These are phyloP conservation scores for Penicillium sp. DNA, from an alignment of 2,329 filamentous ascomycete genomes.

Conservation along the genomic window DNA sequence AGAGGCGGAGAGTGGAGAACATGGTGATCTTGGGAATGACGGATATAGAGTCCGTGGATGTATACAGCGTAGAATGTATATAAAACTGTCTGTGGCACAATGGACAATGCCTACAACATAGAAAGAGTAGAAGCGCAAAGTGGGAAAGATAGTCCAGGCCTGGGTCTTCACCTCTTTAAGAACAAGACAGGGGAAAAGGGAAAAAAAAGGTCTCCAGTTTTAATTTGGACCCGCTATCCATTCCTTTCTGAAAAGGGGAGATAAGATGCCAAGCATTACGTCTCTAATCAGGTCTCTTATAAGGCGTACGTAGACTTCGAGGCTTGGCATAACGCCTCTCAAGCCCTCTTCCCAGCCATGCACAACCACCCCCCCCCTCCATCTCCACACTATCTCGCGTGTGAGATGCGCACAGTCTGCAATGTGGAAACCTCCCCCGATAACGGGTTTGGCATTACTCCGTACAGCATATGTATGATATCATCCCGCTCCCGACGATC, in stretches of 20 bases:
- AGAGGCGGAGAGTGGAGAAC: slow-evolving; percentile 8
- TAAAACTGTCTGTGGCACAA: no score
- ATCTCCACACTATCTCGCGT: background rate
- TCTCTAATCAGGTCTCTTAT: background rate
- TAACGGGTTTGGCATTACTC: slow-evolving; percentile 4
- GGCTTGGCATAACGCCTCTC: background rate
- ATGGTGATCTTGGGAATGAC: background rate
- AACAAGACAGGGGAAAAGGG: background rate
- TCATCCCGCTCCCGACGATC: slow-evolving; percentile 7
- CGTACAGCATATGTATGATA: background rate
- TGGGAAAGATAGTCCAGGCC: background rate
- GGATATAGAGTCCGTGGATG: background rate
- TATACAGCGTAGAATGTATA: background rate
- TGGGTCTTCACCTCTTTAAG: background rate
- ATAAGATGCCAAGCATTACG: background rate
- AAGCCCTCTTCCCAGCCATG: background rate
- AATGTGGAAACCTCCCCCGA: background rate
- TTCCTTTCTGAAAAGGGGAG: background rate
- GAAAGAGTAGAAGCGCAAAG: background rate
- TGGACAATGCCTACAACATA: background rate
- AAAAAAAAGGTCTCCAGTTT: background rate
- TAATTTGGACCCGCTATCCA: slow-evolving; percentile 1
- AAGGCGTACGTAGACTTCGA: slow-evolving; percentile 6
- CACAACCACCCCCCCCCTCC: no score
- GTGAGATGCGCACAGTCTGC: background rate